A percentile compares a stretch with the other conserved stretches of the same genome.
These are phyloP conservation scores for Lophiotrema nucula DNA, from an alignment of 495 filamentous ascomycete genomes.

Conservation along the genomic window DNA sequence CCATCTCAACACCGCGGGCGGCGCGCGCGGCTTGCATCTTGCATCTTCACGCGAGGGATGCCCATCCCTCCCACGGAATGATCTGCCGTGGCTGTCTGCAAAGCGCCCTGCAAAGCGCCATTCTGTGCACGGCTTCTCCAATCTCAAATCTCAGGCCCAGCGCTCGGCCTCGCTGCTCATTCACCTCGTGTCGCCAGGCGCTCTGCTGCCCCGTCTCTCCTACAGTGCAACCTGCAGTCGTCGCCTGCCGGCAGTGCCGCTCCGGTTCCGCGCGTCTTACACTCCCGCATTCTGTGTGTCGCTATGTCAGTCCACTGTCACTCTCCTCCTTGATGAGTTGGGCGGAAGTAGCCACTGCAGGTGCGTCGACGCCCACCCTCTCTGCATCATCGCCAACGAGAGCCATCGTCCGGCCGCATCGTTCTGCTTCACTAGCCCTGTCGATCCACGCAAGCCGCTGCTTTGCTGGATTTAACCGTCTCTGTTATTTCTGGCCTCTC, in stretches of 20 bases:
- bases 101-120: too few species aligned
- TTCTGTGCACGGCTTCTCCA: too few species aligned
- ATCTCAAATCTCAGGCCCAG: too few species aligned
- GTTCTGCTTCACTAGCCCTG: background rate
- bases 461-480: slow-evolving; percentile 13
- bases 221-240: too few species aligned
- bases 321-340: too few species aligned
- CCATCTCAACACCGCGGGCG: background rate
- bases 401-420: background rate
- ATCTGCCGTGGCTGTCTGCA: too few species aligned
- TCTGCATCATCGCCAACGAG: background rate
- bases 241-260: too few species aligned
- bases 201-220: too few species aligned
- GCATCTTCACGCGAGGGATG: background rate
- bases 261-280: too few species aligned
- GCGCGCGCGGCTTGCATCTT: background rate
- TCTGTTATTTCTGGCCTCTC: slow-evolving; percentile 6
- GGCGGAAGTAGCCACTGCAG: background rate
- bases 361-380: background rate
- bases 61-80: too few species aligned
- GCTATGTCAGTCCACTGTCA: background rate
- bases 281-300: background rate
- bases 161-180: too few species aligned
- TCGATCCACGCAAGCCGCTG: background rate
- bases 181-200: too few species aligned